A percentile compares a stretch with the other conserved stretches of the same genome.
Conservation (phyloP, 2,329 filamentous ascomycete species). For the Pyricularia pennisetigena region DNA sequence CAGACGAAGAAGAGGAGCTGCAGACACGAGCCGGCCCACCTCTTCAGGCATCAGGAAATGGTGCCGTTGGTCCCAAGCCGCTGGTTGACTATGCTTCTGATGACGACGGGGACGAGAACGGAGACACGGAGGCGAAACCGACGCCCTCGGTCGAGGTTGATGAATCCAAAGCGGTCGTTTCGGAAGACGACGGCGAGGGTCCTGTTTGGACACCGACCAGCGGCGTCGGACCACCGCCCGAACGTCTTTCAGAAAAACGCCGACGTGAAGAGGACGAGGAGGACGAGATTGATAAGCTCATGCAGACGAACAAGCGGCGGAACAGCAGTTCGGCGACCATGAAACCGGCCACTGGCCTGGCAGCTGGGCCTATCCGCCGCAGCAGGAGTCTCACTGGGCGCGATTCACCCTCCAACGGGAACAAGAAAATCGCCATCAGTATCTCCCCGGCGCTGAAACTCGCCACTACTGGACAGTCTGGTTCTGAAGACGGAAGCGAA, state of each 20-base stretch:
- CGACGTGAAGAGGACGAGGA: slow-evolving; percentile 89
- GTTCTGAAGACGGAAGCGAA: background rate
- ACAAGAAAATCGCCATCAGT: slow-evolving; percentile 50
- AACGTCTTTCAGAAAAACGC: slow-evolving; percentile 79
- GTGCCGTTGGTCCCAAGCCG: slow-evolving; percentile 38
- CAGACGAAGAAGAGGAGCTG: slow-evolving; percentile 75
- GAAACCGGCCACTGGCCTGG: slow-evolving; percentile 13
- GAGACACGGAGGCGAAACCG: slow-evolving; percentile 29
- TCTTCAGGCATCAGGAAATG: background rate
- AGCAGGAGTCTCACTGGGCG: slow-evolving; percentile 34
- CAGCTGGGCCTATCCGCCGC: slow-evolving; percentile 23
- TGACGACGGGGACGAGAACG: slow-evolving; percentile 65
- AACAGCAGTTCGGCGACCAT: slow-evolving; percentile 44
- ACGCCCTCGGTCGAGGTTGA: slow-evolving; percentile 16
- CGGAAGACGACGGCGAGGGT: slow-evolving; percentile 11
- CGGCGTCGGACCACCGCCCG: slow-evolving; percentile 36
- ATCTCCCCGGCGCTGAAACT: slow-evolving; percentile 35
- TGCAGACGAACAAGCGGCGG: slow-evolving; percentile 51
- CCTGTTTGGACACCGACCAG: slow-evolving; percentile 16
- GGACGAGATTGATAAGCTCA: slow-evolving; percentile 79
- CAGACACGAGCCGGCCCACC: slow-evolving; percentile 28
- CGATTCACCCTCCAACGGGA: slow-evolving; percentile 18
- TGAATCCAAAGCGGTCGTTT: slow-evolving; percentile 13
- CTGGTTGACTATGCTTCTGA: slow-evolving; percentile 91
- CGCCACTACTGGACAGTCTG: slow-evolving; percentile 9